These are phyloP conservation scores for Sisymbrium irio DNA, from an alignment of 345 rosid species.

Conservation along the genomic window DNA sequence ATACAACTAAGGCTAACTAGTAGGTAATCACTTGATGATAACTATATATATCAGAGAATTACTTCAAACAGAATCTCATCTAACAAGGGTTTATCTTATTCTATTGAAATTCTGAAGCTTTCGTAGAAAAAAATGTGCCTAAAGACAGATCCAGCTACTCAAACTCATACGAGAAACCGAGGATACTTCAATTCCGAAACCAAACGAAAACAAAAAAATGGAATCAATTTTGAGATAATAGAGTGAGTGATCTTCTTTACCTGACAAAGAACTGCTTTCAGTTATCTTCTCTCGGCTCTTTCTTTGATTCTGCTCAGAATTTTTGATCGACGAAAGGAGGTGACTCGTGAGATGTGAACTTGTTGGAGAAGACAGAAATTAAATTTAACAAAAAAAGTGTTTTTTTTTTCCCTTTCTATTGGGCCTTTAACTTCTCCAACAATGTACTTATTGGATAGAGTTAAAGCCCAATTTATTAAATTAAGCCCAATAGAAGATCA, in stretches of 20 bases:
- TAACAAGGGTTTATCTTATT: conserved; percentile 1
- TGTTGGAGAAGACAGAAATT: conserved; percentile 20
- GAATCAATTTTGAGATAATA: not conserved
- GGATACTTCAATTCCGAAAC: not conserved
- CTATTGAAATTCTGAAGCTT: not conserved
- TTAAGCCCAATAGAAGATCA: not conserved
- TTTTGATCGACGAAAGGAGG: not conserved
- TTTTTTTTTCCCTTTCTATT: not conserved
- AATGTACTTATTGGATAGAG: too few relatives aligned
- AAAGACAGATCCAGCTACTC: conserved; percentile 15
- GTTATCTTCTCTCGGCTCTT: not conserved
- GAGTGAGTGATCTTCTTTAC: not conserved
- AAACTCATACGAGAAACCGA: not conserved
- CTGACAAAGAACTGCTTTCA: not conserved
- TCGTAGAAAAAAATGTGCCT: not conserved
- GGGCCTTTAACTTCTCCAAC: not conserved
- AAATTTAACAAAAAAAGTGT: too few relatives aligned
- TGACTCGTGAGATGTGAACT: conserved; percentile 7
- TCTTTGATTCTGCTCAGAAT: conserved; percentile 13
- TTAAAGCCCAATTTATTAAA: too few relatives aligned
- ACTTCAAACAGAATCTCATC: not conserved
- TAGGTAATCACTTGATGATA: not conserved
- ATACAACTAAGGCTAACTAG: not conserved
- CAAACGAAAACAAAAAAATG: not conserved
- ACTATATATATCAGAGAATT: not conserved